Percentiles rank a stretch among this genome's conserved stretches.
Evolutionary conservation across 2,329 filamentous ascomycete genomes (phyloP).

Genomic region (Fusarium sterilihyphosum): DNA sequence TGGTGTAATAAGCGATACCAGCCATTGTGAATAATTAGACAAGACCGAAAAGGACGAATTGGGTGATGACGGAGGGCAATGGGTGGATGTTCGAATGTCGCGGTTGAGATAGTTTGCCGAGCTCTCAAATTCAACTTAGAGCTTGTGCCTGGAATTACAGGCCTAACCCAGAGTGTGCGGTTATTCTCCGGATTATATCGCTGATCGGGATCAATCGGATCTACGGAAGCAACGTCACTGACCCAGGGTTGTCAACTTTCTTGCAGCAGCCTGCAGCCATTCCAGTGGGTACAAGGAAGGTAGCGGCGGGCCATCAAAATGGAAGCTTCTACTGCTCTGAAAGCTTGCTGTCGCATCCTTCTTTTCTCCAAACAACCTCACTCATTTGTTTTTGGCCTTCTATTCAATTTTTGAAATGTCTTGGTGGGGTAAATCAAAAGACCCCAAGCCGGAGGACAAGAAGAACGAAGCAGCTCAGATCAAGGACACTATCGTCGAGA

Average conservation of each 20-base stretch:
- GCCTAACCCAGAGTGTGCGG: conserved; percentile 39
- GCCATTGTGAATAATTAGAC: conserved; percentile 48
- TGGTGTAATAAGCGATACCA: conserved; percentile 58
- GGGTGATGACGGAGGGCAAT: conserved; percentile 44
- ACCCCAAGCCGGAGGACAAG: conserved; percentile 46
- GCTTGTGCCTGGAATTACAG: conserved; percentile 49
- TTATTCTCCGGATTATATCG: conserved; percentile 43
- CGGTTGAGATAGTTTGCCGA: conserved; percentile 44
- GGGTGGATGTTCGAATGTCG: conserved; percentile 42
- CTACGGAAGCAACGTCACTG: conserved; percentile 39
- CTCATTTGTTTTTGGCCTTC: background rate
- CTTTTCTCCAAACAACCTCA: conserved; percentile 2
- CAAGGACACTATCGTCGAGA: conserved; percentile 54
- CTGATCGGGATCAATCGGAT: conserved; percentile 41
- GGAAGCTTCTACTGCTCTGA: conserved; percentile 18
- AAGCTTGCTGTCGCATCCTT: background rate
- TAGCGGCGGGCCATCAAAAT: conserved; percentile 34
- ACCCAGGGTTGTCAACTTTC: background rate
- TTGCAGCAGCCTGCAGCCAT: background rate
- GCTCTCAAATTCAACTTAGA: conserved; percentile 40
- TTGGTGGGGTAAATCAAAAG: conserved; percentile 57
- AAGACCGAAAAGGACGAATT: conserved; percentile 41
- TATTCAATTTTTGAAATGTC: conserved; percentile 41
- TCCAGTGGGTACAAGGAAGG: conserved; percentile 14
- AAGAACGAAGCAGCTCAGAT: conserved; percentile 37